These are phyloP conservation scores for Colletotrichum agaves DNA, from an alignment of 2,329 filamentous ascomycete species.

Conservation along the genomic window DNA sequence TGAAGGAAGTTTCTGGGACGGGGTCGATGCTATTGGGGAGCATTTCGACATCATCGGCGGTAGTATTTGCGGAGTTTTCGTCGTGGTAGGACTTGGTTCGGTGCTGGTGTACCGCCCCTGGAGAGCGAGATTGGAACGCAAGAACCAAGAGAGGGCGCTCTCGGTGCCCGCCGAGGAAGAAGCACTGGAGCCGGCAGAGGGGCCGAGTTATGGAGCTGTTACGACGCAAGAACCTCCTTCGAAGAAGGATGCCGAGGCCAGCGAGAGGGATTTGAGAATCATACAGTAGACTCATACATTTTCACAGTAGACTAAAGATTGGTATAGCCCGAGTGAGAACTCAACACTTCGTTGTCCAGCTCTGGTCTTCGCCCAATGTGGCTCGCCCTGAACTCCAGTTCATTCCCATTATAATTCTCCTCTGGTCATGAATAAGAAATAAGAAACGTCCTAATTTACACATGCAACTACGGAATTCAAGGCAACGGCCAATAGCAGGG, in stretches of 20 bases:
- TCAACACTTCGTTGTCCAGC: background rate
- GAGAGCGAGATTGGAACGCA: conserved; percentile 63
- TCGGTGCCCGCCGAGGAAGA: conserved; percentile 17
- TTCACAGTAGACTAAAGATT: background rate
- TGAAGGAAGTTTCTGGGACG: conserved; percentile 87
- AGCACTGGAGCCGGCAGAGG: conserved; percentile 12
- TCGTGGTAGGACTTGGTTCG: conserved; percentile 79
- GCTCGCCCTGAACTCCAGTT: no score
- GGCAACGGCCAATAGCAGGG: no score
- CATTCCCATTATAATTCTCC: no score
- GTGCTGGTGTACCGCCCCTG: conserved; percentile 83
- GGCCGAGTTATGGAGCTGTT: conserved; percentile 68
- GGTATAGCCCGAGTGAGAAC: background rate
- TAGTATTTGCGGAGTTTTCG: conserved; percentile 84
- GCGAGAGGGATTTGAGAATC: conserved; percentile 1
- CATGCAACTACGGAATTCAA: no score
- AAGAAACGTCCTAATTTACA: no score
- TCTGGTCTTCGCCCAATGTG: no score
- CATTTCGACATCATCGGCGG: conserved; percentile 89
- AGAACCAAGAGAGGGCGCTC: conserved; percentile 16
- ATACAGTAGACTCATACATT: background rate
- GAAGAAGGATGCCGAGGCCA: conserved; percentile 7
- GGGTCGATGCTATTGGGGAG: conserved; percentile 79
- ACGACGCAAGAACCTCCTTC: background rate
- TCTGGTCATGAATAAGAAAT: no score